These are phyloP conservation scores for Mycosphaerella sp. DNA, from an alignment of 2,329 filamentous ascomycete genomes.

Conservation along the genomic window DNA sequence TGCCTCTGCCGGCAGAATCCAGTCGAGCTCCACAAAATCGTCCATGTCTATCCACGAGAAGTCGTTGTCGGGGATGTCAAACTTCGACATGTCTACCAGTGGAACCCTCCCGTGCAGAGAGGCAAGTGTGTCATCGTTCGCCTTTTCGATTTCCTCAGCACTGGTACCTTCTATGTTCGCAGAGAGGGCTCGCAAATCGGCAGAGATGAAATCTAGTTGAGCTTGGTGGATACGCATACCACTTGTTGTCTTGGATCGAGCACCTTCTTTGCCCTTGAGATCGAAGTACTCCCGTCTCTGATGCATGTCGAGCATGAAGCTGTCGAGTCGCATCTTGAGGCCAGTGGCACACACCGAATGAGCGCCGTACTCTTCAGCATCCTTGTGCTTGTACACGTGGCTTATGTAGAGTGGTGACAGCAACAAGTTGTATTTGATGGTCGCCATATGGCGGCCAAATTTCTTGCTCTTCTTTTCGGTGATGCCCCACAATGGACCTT, in stretches of 20 bases:
- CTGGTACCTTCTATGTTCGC: constrained; percentile 80
- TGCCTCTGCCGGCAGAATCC: constrained; percentile 83
- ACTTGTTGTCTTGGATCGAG: constrained; percentile 73
- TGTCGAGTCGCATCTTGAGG: constrained; percentile 92
- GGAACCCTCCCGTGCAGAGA: constrained; percentile 49
- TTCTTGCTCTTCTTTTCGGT: constrained; percentile 97
- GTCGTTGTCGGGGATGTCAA: constrained; percentile 93
- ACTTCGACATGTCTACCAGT: constrained; percentile 66
- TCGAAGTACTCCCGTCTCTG: constrained; percentile 88
- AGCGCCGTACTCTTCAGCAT: constrained; percentile 76
- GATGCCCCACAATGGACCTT: constrained; percentile 84
- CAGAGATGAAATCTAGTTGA: constrained; percentile 83
- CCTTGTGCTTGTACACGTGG: constrained; percentile 98
- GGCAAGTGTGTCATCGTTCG: constrained; percentile 57
- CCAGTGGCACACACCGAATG: constrained; percentile 82
- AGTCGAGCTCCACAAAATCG: constrained; percentile 96
- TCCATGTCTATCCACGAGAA: constrained; percentile 99
- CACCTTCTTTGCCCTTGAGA: constrained; percentile 60
- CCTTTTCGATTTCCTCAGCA: constrained; percentile 63
- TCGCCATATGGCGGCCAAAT: constrained; percentile 93
- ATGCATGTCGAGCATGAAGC: constrained; percentile 94
- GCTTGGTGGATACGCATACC: constrained; percentile 95
- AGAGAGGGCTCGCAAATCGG: constrained; percentile 88
- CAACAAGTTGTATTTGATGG: constrained; percentile 94
- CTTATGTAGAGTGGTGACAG: constrained; percentile 90